A percentile compares a stretch with the other conserved stretches of the same genome.
Conservation (phyloP, 768 basidiomycete genomes). For the Rhizopogon vulgaris region DNA sequence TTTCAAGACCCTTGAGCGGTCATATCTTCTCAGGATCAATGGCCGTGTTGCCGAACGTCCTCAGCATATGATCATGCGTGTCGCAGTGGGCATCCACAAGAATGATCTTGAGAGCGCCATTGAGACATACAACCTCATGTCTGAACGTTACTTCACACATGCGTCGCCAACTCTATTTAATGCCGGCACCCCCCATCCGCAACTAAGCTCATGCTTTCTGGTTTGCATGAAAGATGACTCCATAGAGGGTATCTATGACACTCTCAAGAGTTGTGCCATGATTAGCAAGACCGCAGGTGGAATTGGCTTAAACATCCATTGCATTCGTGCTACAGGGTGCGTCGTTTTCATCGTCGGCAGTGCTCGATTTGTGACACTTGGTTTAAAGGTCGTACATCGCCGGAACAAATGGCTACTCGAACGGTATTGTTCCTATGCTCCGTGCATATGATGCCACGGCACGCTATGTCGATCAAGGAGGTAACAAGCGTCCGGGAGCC, state of each 20-base stretch:
- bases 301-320: slow-evolving; percentile 93
- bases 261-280: slow-evolving; percentile 96
- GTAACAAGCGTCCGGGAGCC: slow-evolving; percentile 98
- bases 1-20: slow-evolving; percentile 99
- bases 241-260: slow-evolving; percentile 99
- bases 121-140: slow-evolving; percentile 95
- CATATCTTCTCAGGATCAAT: slow-evolving; percentile 91
- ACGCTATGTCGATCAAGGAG: slow-evolving; percentile 97
- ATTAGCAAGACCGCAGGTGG: slow-evolving; percentile 99
- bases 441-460: slow-evolving; percentile 97
- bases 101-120: slow-evolving; percentile 80
- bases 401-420: slow-evolving; percentile 98
- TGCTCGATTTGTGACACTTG: background rate
- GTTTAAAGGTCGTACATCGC: slow-evolving; percentile 86
- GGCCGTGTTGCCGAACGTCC: slow-evolving; percentile 95
- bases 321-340: slow-evolving; percentile 91
- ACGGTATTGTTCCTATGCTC: slow-evolving; percentile 99
- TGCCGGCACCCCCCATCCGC: slow-evolving; percentile 93
- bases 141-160: slow-evolving; percentile 96
- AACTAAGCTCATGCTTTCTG: slow-evolving; percentile 95
- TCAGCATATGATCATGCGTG: slow-evolving; percentile 99
- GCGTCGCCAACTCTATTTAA: slow-evolving; percentile 98
- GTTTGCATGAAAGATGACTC: slow-evolving; percentile 98
- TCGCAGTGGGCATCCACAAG: slow-evolving; percentile 96
- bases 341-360: slow-evolving; percentile 17